phyloP scores from a whole-genome alignment of 306 rosid species.

The Sesbania bispinosa region DNA sequence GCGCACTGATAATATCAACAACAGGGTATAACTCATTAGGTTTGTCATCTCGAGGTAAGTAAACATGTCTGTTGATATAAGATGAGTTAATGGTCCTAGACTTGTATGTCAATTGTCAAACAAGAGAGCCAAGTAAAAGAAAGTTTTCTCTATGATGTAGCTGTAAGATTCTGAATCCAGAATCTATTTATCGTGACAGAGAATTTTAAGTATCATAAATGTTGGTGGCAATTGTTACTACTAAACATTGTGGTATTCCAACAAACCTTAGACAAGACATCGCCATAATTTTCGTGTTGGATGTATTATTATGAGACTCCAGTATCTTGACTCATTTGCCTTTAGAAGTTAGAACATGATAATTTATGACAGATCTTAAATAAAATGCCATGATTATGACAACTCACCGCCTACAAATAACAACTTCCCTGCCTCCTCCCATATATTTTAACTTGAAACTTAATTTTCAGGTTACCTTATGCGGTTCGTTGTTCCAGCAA shows the following conservation, averaged over 20 bases:
- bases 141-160: constrained; percentile 35
- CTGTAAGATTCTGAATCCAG: constrained; percentile 8
- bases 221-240: not conserved
- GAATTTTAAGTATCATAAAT: constrained; percentile 1
- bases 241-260: not conserved
- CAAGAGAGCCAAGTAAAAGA: constrained; percentile 2
- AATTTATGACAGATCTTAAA: not conserved
- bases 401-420: not conserved
- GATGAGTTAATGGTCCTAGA: not conserved
- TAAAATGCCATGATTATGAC: not conserved
- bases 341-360: constrained; percentile 9
- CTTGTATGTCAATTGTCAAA: constrained; percentile 29
- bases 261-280: not conserved
- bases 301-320: not conserved
- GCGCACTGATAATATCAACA: not conserved
- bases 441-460: constrained; percentile 3
- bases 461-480: constrained; percentile 65
- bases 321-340: not conserved
- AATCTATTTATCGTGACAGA: constrained; percentile 3
- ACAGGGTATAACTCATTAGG: not conserved
- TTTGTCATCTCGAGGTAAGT: constrained; percentile 2
- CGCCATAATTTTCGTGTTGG: not conserved
- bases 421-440: constrained; percentile 1
- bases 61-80: constrained; percentile 1
- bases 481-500: constrained; percentile 68